Evolutionary conservation across 805 yeast species (phyloP).

Genomic region (Teunomyces pallodes): DNA sequence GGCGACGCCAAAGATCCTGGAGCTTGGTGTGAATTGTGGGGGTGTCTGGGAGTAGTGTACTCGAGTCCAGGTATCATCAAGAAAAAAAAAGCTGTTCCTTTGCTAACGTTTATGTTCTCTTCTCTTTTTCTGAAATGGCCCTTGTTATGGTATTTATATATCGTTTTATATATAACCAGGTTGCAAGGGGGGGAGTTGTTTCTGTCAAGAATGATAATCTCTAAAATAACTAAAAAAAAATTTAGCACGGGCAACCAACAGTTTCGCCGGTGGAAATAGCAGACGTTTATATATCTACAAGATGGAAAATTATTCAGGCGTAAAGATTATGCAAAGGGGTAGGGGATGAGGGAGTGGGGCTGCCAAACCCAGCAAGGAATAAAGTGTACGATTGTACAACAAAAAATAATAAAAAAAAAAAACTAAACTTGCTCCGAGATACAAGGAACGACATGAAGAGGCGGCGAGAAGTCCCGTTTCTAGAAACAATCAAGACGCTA

Average conservation of each 20-base stretch:
- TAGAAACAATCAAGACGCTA: constrained; percentile 1
- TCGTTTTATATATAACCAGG: too few species aligned
- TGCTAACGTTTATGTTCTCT: too few species aligned
- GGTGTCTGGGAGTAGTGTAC: neutral
- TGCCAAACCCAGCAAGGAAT: neutral
- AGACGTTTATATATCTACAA: neutral
- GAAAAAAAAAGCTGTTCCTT: neutral
- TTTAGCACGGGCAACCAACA: neutral
- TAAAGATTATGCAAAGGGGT: constrained; percentile 1
- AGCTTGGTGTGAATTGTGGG: neutral
- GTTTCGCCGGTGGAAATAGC: neutral
- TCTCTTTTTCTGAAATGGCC: too few species aligned
- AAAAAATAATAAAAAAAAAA: neutral
- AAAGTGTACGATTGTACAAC: constrained; percentile 3
- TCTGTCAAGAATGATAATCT: neutral
- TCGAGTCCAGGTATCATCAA: neutral
- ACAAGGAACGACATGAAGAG: neutral
- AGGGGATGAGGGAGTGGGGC: constrained; percentile 1
- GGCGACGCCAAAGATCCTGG: neutral
- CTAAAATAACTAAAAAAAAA: neutral
- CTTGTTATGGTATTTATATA: too few species aligned
- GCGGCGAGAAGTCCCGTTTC: neutral
- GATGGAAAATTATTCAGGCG: neutral
- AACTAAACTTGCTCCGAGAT: constrained; percentile 2
- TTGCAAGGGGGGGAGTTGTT: neutral